Percentiles rank a stretch among this genome's conserved stretches.
Evolutionary conservation across 768 basidiomycete species (phyloP).

Genomic region (Boletus vinaceobasis): DNA sequence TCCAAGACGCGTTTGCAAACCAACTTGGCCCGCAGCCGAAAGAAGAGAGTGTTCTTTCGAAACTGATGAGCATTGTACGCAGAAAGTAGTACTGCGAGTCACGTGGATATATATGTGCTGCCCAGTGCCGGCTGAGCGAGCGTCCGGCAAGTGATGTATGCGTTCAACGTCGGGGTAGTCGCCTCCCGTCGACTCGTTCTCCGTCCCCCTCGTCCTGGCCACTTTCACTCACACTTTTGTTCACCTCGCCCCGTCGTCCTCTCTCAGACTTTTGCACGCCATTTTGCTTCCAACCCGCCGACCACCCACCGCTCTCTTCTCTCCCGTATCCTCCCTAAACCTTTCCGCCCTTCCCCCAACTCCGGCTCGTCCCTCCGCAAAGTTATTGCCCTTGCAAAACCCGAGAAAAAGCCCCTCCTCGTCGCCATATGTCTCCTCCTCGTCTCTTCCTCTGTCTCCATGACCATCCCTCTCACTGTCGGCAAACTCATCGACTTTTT

Average conservation of each 20-base stretch:
- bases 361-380: slow-evolving; percentile 67
- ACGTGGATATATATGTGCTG: not conserved
- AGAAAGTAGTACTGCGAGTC: not conserved
- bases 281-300: slow-evolving; percentile 8
- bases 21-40: not conserved
- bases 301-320: slow-evolving; percentile 15
- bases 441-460: slow-evolving; percentile 85
- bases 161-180: not conserved
- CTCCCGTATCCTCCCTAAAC: slow-evolving; percentile 28
- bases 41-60: not conserved
- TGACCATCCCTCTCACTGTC: slow-evolving; percentile 91
- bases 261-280: slow-evolving; percentile 4
- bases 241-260: not conserved
- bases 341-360: slow-evolving; percentile 36
- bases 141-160: not conserved
- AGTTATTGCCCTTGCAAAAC: slow-evolving; percentile 73
- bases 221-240: not conserved
- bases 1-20: not conserved
- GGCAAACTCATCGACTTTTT: slow-evolving; percentile 96
- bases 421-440: slow-evolving; percentile 78
- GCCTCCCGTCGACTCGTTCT: not conserved
- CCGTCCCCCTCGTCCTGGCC: not conserved
- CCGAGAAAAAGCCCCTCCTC: slow-evolving; percentile 74
- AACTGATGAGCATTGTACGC: not conserved
- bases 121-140: not conserved